Base-by-base conservation (phyloP, 1,139 yeast species). In the Chernovozyma aurita region DNA sequence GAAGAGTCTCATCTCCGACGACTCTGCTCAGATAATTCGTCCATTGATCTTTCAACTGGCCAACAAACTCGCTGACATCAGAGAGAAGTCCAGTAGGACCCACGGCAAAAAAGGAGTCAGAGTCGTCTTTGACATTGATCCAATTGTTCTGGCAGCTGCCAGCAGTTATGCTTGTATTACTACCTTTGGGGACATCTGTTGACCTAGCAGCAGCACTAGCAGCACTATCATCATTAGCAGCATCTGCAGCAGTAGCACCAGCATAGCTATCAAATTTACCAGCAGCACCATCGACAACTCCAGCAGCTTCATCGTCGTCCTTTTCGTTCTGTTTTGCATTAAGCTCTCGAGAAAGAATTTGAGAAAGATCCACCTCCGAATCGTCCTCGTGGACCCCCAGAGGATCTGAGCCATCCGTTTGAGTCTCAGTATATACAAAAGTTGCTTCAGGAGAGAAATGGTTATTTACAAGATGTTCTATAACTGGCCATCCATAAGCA, bases 401-500 rank as follows among this genome's bases (percentile, higher is more conserved):
- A 7, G 51, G 50, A 35, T 59, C 65, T 28, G 57, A 42, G 7
- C 59, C 45, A 33, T 60, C 65, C 3, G 37, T 27, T 5, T 39
- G 36, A 18, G 27, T 14, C 36, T 44, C 24, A 21, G 30, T 34
- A n/a, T 12, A n/a, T 28, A 21, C 3, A 33, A 31, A 12, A 24
- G 39, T 17, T 9, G 41, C 47, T 24, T 42, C 45, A 11, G 46
- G 48, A 2, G 42, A 48, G 41, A 62, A 62, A 47, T 62, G 68
- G 30, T 50, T 50, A 9, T 51, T 46, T 18, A 84, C 85, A 44
- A 92, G 50, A 58, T 92, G 97, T 36, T 84, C 85, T 25, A 92
- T 71, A 0, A 88, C 96, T 0, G 86, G 88, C 96, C 97, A 90
- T 1, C 99, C 99, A 60, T 84, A 88, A 0, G 97, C 95, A 63